Conservation (phyloP, 2,329 filamentous ascomycete species). For the Scytalidium lignicola region DNA sequence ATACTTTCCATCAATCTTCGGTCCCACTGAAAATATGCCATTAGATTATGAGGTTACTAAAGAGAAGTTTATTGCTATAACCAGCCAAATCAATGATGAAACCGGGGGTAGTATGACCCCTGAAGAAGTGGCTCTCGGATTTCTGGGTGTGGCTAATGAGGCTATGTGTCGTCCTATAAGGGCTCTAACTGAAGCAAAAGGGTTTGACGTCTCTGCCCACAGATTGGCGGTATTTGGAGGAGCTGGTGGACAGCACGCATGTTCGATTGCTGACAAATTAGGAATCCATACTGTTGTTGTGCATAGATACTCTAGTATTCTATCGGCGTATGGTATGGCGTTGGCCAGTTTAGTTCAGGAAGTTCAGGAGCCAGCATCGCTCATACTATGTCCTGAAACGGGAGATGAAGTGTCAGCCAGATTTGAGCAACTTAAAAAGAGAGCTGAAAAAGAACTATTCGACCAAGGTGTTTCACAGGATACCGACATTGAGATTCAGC, state of each 20-base stretch:
- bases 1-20: conserved; percentile 91
- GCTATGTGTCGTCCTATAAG: conserved; percentile 86
- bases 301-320: conserved; percentile 79
- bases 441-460: conserved; percentile 32
- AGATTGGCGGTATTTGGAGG: conserved; percentile 85
- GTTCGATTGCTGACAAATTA: conserved; percentile 75
- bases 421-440: no score
- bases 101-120: conserved; percentile 57
- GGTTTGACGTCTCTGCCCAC: conserved; percentile 75
- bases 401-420: not conserved
- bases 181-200: conserved; percentile 83
- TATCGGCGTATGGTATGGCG: conserved; percentile 90
- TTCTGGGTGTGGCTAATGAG: conserved; percentile 83
- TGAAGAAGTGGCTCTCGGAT: conserved; percentile 55
- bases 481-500: conserved; percentile 83
- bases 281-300: conserved; percentile 80
- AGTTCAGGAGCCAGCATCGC: conserved; percentile 61
- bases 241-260: conserved; percentile 84
- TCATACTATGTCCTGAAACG: not conserved
- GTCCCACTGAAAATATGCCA: conserved; percentile 74
- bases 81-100: conserved; percentile 71
- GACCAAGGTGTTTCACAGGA: conserved; percentile 74
- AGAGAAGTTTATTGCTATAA: conserved; percentile 68
- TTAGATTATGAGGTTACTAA: conserved; percentile 70
- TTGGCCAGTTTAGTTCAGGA: conserved; percentile 91